A percentile compares a stretch with the other conserved stretches of the same genome.
Evolutionary conservation across 75 land plant species (phyloP).

Genomic region (Sequoia sempervirens): DNA sequence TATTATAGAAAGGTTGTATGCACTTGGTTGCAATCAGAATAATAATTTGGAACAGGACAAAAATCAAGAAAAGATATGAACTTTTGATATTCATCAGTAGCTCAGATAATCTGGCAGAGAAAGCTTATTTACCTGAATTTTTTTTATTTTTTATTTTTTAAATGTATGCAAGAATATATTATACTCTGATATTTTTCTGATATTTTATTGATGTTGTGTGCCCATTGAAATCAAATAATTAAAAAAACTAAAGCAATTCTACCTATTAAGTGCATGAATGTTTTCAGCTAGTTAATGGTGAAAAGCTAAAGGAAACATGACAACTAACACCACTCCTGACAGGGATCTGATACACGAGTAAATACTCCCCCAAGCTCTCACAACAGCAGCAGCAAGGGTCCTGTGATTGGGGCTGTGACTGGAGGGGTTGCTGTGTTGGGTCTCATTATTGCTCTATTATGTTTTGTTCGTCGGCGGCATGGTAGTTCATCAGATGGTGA

Average conservation of each 20-base stretch:
- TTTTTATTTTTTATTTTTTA: too few species aligned
- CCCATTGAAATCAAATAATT: neutral
- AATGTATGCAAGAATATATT: neutral
- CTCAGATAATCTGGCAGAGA: neutral
- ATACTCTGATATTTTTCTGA: too few species aligned
- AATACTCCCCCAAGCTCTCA: neutral
- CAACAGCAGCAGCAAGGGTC: slow-evolving; percentile 12
- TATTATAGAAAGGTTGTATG: neutral
- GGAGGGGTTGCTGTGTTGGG: slow-evolving; percentile 18
- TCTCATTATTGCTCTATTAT: neutral
- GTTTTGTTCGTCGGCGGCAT: neutral
- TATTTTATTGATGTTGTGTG: neutral
- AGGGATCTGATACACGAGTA: neutral
- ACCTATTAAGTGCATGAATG: neutral
- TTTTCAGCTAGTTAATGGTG: neutral
- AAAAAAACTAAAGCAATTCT: neutral
- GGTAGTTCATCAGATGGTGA: slow-evolving; percentile 3
- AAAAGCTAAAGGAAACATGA: neutral
- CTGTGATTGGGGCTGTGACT: slow-evolving; percentile 34
- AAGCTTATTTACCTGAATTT: too few species aligned
- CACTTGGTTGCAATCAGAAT: neutral
- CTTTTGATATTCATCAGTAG: neutral
- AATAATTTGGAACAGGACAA: neutral
- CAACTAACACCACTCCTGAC: neutral
- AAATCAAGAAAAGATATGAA: neutral